These are phyloP conservation scores for Xylaria polymorpha DNA, from an alignment of 2,329 filamentous ascomycete species.

Conservation along the genomic window DNA sequence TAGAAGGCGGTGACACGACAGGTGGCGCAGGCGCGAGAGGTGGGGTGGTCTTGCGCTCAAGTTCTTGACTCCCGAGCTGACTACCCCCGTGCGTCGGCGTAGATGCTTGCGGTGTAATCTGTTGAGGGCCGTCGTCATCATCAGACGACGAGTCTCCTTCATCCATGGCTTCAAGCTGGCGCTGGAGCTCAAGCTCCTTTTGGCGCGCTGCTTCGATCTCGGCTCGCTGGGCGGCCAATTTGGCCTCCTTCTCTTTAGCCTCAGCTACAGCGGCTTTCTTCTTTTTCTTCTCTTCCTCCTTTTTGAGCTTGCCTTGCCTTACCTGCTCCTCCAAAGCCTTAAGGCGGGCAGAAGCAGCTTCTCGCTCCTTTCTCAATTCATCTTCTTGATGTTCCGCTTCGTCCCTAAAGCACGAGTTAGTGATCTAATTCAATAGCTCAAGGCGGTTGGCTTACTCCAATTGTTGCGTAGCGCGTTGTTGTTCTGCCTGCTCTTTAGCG, in stretches of 20 bases:
- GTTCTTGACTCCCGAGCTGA: slow-evolving; percentile 65
- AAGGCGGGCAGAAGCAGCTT: slow-evolving; percentile 83
- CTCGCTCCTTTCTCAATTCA: slow-evolving; percentile 81
- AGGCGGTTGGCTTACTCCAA: slow-evolving; percentile 79
- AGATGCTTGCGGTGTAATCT: slow-evolving; percentile 72
- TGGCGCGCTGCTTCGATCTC: slow-evolving; percentile 93
- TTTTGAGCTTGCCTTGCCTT: slow-evolving; percentile 91
- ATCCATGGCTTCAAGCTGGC: slow-evolving; percentile 81
- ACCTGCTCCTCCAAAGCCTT: slow-evolving; percentile 95
- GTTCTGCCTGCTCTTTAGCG: slow-evolving; percentile 77
- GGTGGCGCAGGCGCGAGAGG: slow-evolving; percentile 61
- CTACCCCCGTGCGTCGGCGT: slow-evolving; percentile 66
- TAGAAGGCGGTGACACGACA: slow-evolving; percentile 61
- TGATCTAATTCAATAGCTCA: slow-evolving; percentile 10
- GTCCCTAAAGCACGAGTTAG: slow-evolving; percentile 64
- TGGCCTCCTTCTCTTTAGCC: slow-evolving; percentile 87
- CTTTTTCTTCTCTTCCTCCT: slow-evolving; percentile 93
- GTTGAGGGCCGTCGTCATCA: slow-evolving; percentile 81
- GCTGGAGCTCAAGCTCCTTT: slow-evolving; percentile 87
- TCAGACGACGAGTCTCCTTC: slow-evolving; percentile 81
- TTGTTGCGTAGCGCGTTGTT: slow-evolving; percentile 76
- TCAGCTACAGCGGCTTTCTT: slow-evolving; percentile 90
- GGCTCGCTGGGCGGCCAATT: slow-evolving; percentile 84
- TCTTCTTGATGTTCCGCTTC: slow-evolving; percentile 80
- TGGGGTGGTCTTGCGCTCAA: slow-evolving; percentile 64